Base-by-base conservation (phyloP, 2,329 filamentous ascomycete genomes). In the Calonectria ilicicola region DNA sequence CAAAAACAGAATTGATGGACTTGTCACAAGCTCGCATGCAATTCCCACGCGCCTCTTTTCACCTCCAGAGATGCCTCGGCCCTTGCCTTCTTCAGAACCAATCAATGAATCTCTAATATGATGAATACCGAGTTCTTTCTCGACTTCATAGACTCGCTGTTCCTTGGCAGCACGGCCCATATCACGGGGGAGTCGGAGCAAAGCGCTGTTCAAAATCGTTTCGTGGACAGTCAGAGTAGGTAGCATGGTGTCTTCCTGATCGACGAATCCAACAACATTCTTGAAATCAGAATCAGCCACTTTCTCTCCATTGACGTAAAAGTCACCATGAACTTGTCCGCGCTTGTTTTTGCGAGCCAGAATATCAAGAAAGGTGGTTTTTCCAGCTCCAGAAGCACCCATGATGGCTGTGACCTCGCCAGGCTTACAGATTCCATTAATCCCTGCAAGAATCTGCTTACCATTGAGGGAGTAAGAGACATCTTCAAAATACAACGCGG, bases 331-430 rank as follows among this genome's bases (percentile, higher is more conserved):
- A 0, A 94, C 91, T 2, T 88, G 84, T 46, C 97, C 97, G 40
- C 95, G 92, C 85, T 99, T 99, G 85, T 98, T 98, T 88, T 98
- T 99, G 75, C 96, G 92, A 10, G 97, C 97, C 58, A 99, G 87
- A 72, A 99, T 98, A 81, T 99, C 97, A 53, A 99, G 87, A 83
- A 99, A 98, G 0, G 95, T 98, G 0, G 97, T 99, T 86, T 99
- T 99, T 72, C 97, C 97, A 49, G 97, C 97, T 35, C 97, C 97
- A 0, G 97, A 99, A 9, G 97, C 96, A 69, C 97, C 97, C 96
- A 99, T 99, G 79, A 99, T 98, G 10, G 97, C 97, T 76, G 96
- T 95, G 9, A 98, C 91, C 82, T 99, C 95, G n/a, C 97, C 97
- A 2, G 96, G 95, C 77, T 94, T 93, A n/a, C 96, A 96, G 49